Conservation (phyloP, 1,284 basidiomycete species). For the Rhodotorula sp. region DNA sequence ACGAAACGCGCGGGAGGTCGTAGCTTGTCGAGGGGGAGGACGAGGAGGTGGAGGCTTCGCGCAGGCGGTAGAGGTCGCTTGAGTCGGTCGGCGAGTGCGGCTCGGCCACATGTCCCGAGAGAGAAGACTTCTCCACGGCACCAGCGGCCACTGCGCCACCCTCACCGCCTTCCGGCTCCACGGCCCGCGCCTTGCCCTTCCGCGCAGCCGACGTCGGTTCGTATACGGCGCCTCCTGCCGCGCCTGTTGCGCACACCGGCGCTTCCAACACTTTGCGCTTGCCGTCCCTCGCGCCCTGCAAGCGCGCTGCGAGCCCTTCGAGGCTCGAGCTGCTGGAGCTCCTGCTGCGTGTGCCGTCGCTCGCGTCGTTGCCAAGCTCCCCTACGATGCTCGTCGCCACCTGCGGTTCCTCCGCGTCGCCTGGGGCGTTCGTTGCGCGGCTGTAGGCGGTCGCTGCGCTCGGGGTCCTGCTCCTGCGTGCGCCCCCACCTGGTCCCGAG, state of each 20-base stretch:
- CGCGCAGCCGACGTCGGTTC: neutral
- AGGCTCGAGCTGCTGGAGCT: slow-evolving; percentile 14
- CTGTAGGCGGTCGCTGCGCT: no score
- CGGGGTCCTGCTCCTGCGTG: no score
- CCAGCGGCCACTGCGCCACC: no score
- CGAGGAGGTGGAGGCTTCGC: neutral
- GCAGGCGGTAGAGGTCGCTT: no score
- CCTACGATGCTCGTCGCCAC: neutral
- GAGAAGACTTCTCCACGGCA: neutral
- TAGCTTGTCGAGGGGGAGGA: neutral
- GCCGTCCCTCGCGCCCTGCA: slow-evolving; percentile 5
- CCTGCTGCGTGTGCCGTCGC: neutral
- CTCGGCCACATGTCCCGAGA: neutral
- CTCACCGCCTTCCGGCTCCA: neutral
- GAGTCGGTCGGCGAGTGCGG: neutral
- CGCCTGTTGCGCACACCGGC: neutral
- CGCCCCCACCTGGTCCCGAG: neutral
- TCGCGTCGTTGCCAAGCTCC: neutral
- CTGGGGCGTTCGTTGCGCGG: no score
- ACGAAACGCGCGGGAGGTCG: neutral
- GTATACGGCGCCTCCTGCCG: neutral
- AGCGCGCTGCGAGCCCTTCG: slow-evolving; percentile 20
- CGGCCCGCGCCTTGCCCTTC: neutral
- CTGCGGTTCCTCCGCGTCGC: no score
- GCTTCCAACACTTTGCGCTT: neutral